A percentile compares a stretch with the other conserved stretches of the same genome.
These are phyloP conservation scores for Ligustrum vulgare DNA, from an alignment of 257 asterid species.

Conservation along the genomic window DNA sequence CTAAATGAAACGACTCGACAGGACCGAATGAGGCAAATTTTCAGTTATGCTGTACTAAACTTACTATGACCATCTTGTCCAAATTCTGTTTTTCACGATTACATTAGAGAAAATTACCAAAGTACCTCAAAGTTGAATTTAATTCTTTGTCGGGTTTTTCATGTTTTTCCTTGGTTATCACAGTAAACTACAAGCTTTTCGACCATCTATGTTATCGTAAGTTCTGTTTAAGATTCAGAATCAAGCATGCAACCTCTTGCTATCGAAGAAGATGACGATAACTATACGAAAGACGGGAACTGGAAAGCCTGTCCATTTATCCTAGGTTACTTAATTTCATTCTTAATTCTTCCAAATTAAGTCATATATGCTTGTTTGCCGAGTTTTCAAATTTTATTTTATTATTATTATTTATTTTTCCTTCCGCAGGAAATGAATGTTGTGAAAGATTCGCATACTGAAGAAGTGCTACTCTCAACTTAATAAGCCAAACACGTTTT, in stretches of 20 bases:
- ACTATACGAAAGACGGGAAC: constrained; percentile 67
- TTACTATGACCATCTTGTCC: too few relatives aligned
- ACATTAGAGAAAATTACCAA: too few relatives aligned
- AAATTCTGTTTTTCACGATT: not conserved
- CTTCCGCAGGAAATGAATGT: constrained; percentile 61
- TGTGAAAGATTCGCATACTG: constrained; percentile 72
- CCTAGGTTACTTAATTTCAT: constrained; percentile 38
- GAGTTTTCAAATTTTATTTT: not conserved
- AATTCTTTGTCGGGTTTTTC: too few relatives aligned
- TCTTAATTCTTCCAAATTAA: not conserved
- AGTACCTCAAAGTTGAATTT: too few relatives aligned
- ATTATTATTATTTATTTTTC: not conserved
- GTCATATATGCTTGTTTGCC: not conserved
- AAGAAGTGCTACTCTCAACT: too few relatives aligned
- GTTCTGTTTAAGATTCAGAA: too few relatives aligned
- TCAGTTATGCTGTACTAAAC: not conserved
- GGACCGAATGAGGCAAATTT: too few relatives aligned
- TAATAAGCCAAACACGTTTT: too few relatives aligned
- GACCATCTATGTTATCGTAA: too few relatives aligned
- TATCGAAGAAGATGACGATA: constrained; percentile 50
- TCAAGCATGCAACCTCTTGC: not conserved
- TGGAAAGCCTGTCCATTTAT: constrained; percentile 80
- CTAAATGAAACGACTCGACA: not conserved
- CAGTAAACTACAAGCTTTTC: too few relatives aligned
- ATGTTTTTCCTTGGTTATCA: too few relatives aligned